Evolutionary conservation across 805 yeast species (phyloP), one percentile per base, ranked within the genome.

Genomic region (Cyberlindnera saturnus): DNA sequence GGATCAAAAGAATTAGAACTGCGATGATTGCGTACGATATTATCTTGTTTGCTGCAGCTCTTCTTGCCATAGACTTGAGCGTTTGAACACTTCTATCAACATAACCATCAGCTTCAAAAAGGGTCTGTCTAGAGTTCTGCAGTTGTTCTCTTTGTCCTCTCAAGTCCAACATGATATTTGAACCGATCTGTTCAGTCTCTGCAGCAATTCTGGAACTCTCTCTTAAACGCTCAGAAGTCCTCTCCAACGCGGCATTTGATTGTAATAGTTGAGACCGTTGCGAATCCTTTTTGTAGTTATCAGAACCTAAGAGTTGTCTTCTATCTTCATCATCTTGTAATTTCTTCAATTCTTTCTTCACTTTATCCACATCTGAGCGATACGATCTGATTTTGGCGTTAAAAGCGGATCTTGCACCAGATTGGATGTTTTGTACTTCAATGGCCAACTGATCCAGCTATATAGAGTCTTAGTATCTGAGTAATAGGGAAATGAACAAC

Each of bases 121-220:
- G 69, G 0, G 96, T 86, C 55, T 84, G 86, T 62, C 97, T 78
- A 18, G 96, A 79, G 55, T 90, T 88, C 42, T 79, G 69, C 36
- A 93, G 77, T 58, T 95, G 97, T 57, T 93, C 99, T 45, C 99
- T 73, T 67, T 93, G 99, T 20, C 96, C 82, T 47, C 96, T 74
- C 51, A 93, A 69, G 60, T 91, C 96, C 55, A 80, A 81, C 66
- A 93, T 74, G 41, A 93, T 93, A 51, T 85, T 83, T 13, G 96
- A 87, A 2, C 99, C 99, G 40, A 93, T 80, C 29, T 74, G 73
- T 64, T 93, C 99, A 0, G 99, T 89, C 54, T 93, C 99, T 41
- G 85, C 70, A 6, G 98, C 99, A 3, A 89, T 72, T 52, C 97
- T 74, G 49, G 91, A 95, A 17, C 93, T 83, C 38, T 93, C 97